Evolutionary conservation across 2,329 filamentous ascomycete genomes (phyloP), one percentile per base, ranked within the genome.

Genomic region (Colletotrichum sp.): DNA sequence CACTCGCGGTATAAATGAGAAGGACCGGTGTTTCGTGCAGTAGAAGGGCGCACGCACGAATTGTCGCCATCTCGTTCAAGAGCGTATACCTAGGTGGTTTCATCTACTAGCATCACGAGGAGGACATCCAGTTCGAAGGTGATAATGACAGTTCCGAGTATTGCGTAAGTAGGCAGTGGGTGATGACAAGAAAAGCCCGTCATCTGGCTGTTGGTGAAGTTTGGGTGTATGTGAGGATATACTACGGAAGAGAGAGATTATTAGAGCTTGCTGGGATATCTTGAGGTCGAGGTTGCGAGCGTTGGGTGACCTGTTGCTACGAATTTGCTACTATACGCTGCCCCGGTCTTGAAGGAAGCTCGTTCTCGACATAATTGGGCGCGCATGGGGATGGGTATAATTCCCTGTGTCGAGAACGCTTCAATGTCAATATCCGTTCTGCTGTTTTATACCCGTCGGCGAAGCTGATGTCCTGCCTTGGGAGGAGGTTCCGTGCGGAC

Each of bases 51-150:
- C 8, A 39, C 36, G 36, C 36, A 39, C 8, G 36, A 19, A 39
- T 39, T 39, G 4, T 1, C 9, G 0, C 0, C 36, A 0, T 39
- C 36, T 1, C 36, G 4, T 19, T 39, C 3, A 4, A 19, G 15
- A 19, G 36, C 36, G 36, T 15, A 39, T 39, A 19, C 16, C 36
- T 9, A 4, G 36, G 16, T 39, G 36, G 36, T 9, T 39, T 39
- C 36, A 39, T 19, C 0, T 19, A 39, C 36, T 9, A 39, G 36
- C 36, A 39, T 0, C 36, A 39, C 36, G 8, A 39, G 9, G 36
- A 48, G 39, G 19, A 48, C 19, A 48, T 48, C 19, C 0, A 48
- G 0, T 0, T n/a, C 36, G 16, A 0, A 19, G 36, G 16, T 19
- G 36, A 39, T 19, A 39, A 9, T 39, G 36, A 9, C 19, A n/a